These are phyloP conservation scores for Trichocladium uniseriatum DNA, from an alignment of 495 filamentous ascomycete genomes.

Conservation along the genomic window DNA sequence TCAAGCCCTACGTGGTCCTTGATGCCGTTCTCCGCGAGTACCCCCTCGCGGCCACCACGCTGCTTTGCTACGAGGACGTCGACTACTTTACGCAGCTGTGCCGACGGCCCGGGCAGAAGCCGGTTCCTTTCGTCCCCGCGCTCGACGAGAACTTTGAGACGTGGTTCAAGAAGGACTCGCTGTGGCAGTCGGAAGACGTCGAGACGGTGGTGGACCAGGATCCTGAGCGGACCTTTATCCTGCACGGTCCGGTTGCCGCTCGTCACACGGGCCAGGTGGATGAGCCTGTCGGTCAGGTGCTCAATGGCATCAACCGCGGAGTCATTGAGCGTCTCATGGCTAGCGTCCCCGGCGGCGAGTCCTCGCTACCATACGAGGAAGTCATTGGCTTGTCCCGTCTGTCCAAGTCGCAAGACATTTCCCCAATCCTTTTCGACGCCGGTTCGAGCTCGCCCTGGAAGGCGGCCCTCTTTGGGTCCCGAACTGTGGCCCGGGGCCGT, in stretches of 20 bases:
- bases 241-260: constrained; percentile 88
- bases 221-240: constrained; percentile 83
- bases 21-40: constrained; percentile 67
- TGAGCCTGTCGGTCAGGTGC: constrained; percentile 44
- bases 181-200: constrained; percentile 97
- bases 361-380: no score
- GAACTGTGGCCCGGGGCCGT: background rate
- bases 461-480: background rate
- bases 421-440: no score
- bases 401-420: no score
- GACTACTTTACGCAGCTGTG: constrained; percentile 89
- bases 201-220: constrained; percentile 91
- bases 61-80: constrained; percentile 92
- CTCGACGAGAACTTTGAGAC: constrained; percentile 94
- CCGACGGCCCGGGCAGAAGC: constrained; percentile 86
- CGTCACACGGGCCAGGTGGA: constrained; percentile 79
- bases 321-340: no score
- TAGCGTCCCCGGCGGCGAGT: no score
- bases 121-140: constrained; percentile 84
- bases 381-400: no score
- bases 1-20: background rate
- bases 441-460: background rate
- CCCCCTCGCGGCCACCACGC: constrained; percentile 67
- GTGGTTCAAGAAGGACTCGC: constrained; percentile 98
- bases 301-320: background rate